Conservation (phyloP, 2,329 filamentous ascomycete species). For the Calycina herbarum region DNA sequence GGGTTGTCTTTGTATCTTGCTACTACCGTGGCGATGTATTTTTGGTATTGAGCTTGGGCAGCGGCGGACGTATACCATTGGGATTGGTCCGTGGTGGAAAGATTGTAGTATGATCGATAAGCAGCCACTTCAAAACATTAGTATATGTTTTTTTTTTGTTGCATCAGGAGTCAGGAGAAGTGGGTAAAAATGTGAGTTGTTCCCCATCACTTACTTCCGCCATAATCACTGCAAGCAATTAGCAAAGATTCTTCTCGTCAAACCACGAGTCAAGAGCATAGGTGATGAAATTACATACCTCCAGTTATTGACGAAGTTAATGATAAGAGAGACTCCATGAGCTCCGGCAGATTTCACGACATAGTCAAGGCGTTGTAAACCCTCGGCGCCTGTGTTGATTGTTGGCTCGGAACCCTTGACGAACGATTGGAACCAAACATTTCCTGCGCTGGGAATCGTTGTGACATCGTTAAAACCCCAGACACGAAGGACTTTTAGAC, state of each 20-base stretch:
- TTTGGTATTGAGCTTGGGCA: constrained; percentile 56
- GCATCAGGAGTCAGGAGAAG: constrained; percentile 24
- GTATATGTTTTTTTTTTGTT: constrained; percentile 39
- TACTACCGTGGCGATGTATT: constrained; percentile 61
- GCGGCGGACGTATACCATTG: constrained; percentile 57
- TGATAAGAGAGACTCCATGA: constrained; percentile 61
- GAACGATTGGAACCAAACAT: constrained; percentile 13
- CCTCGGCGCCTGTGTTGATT: constrained; percentile 64
- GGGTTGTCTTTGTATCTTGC: constrained; percentile 58
- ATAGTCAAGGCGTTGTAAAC: constrained; percentile 64
- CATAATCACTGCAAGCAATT: constrained; percentile 51
- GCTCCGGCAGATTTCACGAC: constrained; percentile 61
- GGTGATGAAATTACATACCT: constrained; percentile 18
- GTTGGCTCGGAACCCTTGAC: constrained; percentile 43
- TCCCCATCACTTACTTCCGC: constrained; percentile 48
- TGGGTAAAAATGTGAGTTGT: no score
- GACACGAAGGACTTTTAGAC: constrained; percentile 59
- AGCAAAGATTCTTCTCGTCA: no score
- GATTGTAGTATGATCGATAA: constrained; percentile 32
- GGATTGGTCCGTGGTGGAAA: constrained; percentile 6
- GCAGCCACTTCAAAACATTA: constrained; percentile 20
- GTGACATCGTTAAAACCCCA: constrained; percentile 60
- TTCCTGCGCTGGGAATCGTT: constrained; percentile 48
- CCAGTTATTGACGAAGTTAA: constrained; percentile 71
- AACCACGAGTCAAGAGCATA: no score